A percentile compares a stretch with the other conserved stretches of the same genome.
phyloP scores from a whole-genome alignment of 148 eudicot genomes.

The Fallopia convolvulus region DNA sequence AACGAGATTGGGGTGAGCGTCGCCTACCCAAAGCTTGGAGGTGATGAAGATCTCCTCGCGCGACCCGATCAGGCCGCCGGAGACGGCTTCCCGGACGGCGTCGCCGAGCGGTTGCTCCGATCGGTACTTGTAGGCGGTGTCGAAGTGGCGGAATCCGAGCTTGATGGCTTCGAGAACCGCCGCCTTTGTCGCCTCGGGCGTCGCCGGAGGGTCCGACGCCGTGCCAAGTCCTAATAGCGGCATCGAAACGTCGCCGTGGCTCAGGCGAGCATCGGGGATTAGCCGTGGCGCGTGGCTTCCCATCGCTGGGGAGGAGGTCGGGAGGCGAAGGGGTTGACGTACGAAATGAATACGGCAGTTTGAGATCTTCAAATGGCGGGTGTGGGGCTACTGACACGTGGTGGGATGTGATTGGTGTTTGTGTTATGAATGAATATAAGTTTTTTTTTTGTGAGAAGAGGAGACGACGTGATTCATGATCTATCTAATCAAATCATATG shows the following conservation, averaged over 20 bases:
- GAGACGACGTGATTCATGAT: neutral
- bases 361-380: neutral
- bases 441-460: too few species aligned
- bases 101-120: conserved; percentile 46
- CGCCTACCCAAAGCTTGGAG: conserved; percentile 50
- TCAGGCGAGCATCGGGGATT: conserved; percentile 20
- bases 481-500: neutral
- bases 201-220: conserved; percentile 32
- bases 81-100: conserved; percentile 35
- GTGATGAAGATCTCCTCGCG: conserved; percentile 60
- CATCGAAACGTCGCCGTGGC: conserved; percentile 19
- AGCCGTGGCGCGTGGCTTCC: conserved; percentile 3
- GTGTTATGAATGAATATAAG: neutral
- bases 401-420: neutral
- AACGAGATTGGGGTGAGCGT: conserved; percentile 40
- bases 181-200: conserved; percentile 24
- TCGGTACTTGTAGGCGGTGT: conserved; percentile 41
- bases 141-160: conserved; percentile 51
- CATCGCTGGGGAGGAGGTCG: neutral
- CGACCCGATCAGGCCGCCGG: conserved; percentile 32
- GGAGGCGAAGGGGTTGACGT: neutral
- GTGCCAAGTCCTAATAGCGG: conserved; percentile 52
- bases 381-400: neutral
- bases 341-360: neutral
- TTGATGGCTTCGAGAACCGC: conserved; percentile 38